These are phyloP conservation scores for Gossypium bickii DNA, from an alignment of 345 rosid species.

Conservation along the genomic window DNA sequence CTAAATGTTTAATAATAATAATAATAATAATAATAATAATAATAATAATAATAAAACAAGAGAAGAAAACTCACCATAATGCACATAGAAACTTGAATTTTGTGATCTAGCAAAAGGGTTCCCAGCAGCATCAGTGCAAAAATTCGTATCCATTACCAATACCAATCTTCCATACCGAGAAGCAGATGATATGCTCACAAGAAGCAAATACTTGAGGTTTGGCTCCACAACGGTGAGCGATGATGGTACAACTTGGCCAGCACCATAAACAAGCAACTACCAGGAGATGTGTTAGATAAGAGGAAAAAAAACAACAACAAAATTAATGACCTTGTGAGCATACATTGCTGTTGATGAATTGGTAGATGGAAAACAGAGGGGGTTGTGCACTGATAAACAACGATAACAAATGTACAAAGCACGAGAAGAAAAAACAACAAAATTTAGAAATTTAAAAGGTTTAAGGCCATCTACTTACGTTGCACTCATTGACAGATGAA, in stretches of 20 bases:
- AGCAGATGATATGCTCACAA: conserved; percentile 55
- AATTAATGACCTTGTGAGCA: neutral
- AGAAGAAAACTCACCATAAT: conserved; percentile 52
- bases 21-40: neutral
- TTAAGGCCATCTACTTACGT: conserved; percentile 70
- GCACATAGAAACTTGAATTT: conserved; percentile 69
- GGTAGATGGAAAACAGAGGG: neutral
- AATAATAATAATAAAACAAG: neutral
- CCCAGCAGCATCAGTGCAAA: conserved; percentile 76
- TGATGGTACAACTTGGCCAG: conserved; percentile 81
- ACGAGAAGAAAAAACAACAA: neutral
- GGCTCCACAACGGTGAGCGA: conserved; percentile 50
- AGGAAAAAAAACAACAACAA: neutral
- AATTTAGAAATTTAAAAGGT: neutral
- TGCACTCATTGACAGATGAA: conserved; percentile 71
- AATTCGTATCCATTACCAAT: conserved; percentile 62
- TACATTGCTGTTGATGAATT: neutral
- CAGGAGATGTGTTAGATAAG: conserved; percentile 17
- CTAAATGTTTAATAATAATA: neutral
- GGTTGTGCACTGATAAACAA: neutral
- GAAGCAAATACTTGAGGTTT: conserved; percentile 59
- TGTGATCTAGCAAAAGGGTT: conserved; percentile 57
- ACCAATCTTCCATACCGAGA: conserved; percentile 57
- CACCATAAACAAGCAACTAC: conserved; percentile 90
- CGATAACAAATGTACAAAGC: neutral